Conservation (phyloP, 2,329 filamentous ascomycete species). For the Bertia moriformis region DNA sequence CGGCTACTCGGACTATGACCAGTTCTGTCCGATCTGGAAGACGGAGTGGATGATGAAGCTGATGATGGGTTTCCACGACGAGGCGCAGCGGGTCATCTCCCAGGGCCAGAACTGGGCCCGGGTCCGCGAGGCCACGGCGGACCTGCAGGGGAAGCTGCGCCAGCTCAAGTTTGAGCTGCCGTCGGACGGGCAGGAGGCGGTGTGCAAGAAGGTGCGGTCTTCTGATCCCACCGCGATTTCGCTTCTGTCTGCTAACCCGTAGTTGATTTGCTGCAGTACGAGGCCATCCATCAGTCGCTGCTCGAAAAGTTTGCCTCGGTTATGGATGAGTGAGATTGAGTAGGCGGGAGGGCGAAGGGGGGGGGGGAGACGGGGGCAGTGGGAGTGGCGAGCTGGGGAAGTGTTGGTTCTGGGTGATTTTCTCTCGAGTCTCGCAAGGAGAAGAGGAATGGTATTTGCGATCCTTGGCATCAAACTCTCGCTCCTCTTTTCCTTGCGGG, state of each 20-base stretch:
- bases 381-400: too few species aligned
- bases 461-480: too few species aligned
- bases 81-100: slow-evolving; percentile 84
- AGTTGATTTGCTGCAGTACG: slow-evolving; percentile 54
- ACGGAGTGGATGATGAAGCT: slow-evolving; percentile 99
- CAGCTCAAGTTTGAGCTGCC: slow-evolving; percentile 96
- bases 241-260: slow-evolving; percentile 2
- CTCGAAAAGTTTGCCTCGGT: slow-evolving; percentile 95
- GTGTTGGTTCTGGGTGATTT: too few species aligned
- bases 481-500: too few species aligned
- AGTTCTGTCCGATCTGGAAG: slow-evolving; percentile 99
- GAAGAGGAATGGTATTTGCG: too few species aligned
- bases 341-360: too few species aligned
- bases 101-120: slow-evolving; percentile 87
- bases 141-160: slow-evolving; percentile 72
- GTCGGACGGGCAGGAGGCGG: slow-evolving; percentile 63
- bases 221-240: too few species aligned
- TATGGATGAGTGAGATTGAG: slow-evolving; percentile 74
- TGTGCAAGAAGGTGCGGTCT: slow-evolving; percentile 65
- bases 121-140: slow-evolving; percentile 76
- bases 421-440: too few species aligned
- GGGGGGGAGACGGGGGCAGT: too few species aligned
- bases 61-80: slow-evolving; percentile 95
- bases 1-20: slow-evolving; percentile 96
- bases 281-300: slow-evolving; percentile 80